Conservation (phyloP, 1,284 basidiomycete species). For the Omphalotus olearius region DNA sequence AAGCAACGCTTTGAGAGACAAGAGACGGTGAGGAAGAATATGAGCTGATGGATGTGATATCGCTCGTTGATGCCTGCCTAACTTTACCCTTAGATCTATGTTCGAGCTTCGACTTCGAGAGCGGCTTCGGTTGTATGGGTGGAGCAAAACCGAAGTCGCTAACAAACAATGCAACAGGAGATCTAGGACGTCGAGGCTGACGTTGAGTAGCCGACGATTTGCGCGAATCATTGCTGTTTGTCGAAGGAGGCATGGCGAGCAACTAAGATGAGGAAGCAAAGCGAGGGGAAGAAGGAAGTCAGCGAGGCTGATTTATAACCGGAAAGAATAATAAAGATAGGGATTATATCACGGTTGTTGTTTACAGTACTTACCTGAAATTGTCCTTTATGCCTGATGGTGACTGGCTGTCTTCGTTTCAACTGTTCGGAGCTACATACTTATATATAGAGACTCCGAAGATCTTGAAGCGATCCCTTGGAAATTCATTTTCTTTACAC, state of each 20-base stretch:
- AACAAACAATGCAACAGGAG: conserved; percentile 13
- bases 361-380: too few species aligned
- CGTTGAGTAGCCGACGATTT: neutral
- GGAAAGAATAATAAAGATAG: too few species aligned
- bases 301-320: too few species aligned
- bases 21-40: conserved; percentile 1
- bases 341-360: too few species aligned
- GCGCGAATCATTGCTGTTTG: neutral
- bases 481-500: too few species aligned
- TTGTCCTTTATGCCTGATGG: too few species aligned
- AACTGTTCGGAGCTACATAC: too few species aligned
- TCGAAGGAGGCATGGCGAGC: neutral
- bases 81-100: neutral
- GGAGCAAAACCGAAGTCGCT: conserved; percentile 3
- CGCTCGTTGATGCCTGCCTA: neutral
- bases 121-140: conserved; percentile 9
- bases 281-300: too few species aligned
- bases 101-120: conserved; percentile 1
- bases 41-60: neutral
- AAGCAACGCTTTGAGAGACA: neutral
- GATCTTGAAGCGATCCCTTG: too few species aligned
- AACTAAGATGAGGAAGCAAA: too few species aligned
- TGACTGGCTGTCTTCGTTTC: too few species aligned
- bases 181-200: conserved; percentile 10
- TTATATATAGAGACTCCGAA: too few species aligned